phyloP scores from a whole-genome alignment of 2,329 filamentous ascomycete species.

The Kalaharituber pfeilii region DNA sequence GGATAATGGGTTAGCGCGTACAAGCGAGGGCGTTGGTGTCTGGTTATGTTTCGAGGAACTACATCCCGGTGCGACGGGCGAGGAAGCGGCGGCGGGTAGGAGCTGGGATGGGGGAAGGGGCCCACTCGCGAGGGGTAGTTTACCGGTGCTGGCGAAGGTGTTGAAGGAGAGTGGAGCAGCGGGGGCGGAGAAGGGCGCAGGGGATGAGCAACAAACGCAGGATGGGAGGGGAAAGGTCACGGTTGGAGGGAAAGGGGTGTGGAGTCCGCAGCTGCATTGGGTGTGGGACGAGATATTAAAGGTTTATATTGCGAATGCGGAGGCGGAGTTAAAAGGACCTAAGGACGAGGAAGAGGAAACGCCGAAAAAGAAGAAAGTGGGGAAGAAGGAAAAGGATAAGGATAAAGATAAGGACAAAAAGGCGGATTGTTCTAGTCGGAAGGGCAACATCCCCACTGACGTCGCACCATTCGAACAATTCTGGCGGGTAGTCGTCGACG shows the following conservation, averaged over 20 bases:
- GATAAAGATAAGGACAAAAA: background rate
- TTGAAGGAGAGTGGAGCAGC: constrained; percentile 47
- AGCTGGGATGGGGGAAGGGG: constrained; percentile 25
- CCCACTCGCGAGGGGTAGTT: constrained; percentile 52
- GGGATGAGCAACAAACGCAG: constrained; percentile 35
- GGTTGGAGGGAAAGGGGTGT: constrained; percentile 49
- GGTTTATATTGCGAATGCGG: constrained; percentile 19
- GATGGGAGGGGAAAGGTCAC: background rate
- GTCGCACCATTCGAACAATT: constrained; percentile 49
- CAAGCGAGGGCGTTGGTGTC: constrained; percentile 74
- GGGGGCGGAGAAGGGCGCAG: constrained; percentile 36
- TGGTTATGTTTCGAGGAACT: constrained; percentile 52
- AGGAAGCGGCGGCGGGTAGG: constrained; percentile 20
- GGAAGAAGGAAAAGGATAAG: constrained; percentile 12
- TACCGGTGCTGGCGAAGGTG: constrained; percentile 52
- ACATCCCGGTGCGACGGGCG: constrained; percentile 27
- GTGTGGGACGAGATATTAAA: constrained; percentile 64
- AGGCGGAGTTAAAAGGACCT: background rate
- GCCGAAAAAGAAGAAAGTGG: background rate
- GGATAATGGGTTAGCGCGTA: constrained; percentile 51
- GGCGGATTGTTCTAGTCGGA: background rate
- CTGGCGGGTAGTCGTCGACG: constrained; percentile 74
- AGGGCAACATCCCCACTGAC: constrained; percentile 17
- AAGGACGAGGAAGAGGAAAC: background rate
- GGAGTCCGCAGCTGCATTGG: constrained; percentile 68